Conservation (phyloP, 805 yeast genomes). For the Tetrapisispora namnaoensis region DNA sequence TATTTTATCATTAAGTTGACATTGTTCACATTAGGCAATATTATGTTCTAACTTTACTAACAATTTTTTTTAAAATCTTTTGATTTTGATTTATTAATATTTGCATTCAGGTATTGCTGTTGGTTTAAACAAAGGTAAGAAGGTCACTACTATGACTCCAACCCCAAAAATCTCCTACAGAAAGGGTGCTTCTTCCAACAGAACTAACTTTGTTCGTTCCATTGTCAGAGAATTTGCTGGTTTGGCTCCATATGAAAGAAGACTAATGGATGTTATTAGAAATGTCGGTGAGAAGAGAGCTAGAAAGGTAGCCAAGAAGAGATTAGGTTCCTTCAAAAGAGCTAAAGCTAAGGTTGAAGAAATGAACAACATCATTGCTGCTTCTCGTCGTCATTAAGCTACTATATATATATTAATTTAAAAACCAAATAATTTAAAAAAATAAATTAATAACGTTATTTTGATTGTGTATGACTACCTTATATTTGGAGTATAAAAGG, state of each 20-base stretch:
- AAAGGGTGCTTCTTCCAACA: conserved; percentile 94
- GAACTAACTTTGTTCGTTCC: conserved; percentile 91
- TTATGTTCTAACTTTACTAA: not conserved
- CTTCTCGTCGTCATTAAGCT: conserved; percentile 83
- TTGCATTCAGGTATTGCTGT: conserved; percentile 68
- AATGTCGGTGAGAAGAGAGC: conserved; percentile 99
- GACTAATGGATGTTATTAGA: conserved; percentile 98
- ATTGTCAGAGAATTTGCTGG: conserved; percentile 96
- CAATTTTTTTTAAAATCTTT: not conserved
- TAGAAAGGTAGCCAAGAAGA: conserved; percentile 99
- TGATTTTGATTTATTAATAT: not conserved
- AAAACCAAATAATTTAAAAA: conserved; percentile 1
- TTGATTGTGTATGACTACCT: too few species aligned
- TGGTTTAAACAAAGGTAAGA: conserved; percentile 99
- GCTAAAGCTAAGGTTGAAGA: conserved; percentile 99
- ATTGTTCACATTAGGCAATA: too few species aligned
- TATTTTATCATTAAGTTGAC: too few species aligned
- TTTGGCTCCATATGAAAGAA: conserved; percentile 99
- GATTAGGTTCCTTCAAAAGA: conserved; percentile 99
- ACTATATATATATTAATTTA: not conserved
- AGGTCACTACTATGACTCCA: conserved; percentile 75
- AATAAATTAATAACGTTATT: not conserved
- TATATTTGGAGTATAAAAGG: too few species aligned
- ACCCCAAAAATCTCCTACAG: conserved; percentile 88
- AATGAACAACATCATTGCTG: conserved; percentile 92